Conservation (phyloP, 179 eudicot species). For the Carnegiea gigantea region DNA sequence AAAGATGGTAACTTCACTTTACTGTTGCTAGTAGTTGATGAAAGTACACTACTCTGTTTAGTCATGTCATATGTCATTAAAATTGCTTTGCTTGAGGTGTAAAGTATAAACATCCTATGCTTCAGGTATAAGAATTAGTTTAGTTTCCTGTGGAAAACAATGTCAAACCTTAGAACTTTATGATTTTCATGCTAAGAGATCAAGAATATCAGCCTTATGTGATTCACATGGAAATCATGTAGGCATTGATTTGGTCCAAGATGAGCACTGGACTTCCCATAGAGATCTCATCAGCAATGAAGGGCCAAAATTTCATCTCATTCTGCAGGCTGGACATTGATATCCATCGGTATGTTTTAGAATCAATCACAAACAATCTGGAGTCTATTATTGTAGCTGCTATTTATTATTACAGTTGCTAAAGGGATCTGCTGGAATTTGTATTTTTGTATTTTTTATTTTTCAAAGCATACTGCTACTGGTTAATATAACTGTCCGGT, state of each 20-base stretch:
- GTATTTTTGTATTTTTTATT: no score
- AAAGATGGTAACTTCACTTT: conserved; percentile 69
- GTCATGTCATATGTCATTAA: not conserved
- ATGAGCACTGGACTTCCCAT: conserved; percentile 99
- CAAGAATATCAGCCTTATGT: conserved; percentile 6
- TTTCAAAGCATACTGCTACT: not conserved
- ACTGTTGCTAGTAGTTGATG: conserved; percentile 1
- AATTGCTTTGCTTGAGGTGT: not conserved
- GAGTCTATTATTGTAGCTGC: conserved; percentile 16
- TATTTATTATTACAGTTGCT: not conserved
- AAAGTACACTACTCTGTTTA: not conserved
- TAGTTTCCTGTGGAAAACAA: not conserved
- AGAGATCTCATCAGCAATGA: conserved; percentile 93
- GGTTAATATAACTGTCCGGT: not conserved
- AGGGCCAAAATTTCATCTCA: conserved; percentile 61
- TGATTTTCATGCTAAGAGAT: not conserved
- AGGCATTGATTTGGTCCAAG: conserved; percentile 99
- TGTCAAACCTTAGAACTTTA: not conserved
- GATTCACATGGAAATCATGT: conserved; percentile 16
- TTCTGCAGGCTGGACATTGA: conserved; percentile 98
- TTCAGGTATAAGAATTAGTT: not conserved
- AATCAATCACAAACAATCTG: not conserved
- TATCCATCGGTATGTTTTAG: conserved; percentile 68
- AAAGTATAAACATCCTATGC: not conserved
- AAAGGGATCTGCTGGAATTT: not conserved